Base-by-base conservation (phyloP, 176 grass and related monocot genomes). In the Zea luxurians region DNA sequence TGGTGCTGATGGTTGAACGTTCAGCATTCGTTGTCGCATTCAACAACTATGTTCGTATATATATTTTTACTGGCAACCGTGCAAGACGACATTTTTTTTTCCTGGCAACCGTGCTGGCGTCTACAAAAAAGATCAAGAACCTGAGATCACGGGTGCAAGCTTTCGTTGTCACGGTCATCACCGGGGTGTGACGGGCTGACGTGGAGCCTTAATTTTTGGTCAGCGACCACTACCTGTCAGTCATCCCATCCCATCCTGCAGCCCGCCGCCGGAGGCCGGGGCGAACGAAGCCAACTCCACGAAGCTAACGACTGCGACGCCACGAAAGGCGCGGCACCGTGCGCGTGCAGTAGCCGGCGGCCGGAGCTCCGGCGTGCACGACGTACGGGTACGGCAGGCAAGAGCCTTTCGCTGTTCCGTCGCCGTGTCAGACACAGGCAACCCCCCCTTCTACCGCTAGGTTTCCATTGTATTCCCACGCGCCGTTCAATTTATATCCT, bases 151-250 rank as follows among this genome's bases (percentile, higher is more conserved):
- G 21, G 13, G 6, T 20, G 34, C 57, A 38, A 37, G n/a, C 34
- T 63, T 63, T 73, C 69, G 20, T 13, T 35, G 35, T 77, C 53
- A 59, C 4, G 42, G 6, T 46, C 63, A 4, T 16, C 13, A 42
- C 74, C 13, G 46, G 13, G 46, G 13, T 4, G 57, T 61, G 82
- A 42, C 71, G 18, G 8, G 47, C 48, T 76, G 87, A 71, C 65
- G 75, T 80, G 48, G n/a, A 81, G 12, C 6, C 13, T 71, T 21
- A 66, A 52, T 72, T 70, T 65, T 59, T 37, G 87, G 67, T 80
- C 49, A 81, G 82, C 81, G 57, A 66, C 77, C 60, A 3, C 48
- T 37, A 83, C 80, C 81, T 11, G 72, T 74, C 53, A 74, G 37
- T 27, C 46, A 9, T 27, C 27, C 27, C 52, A 12, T 40, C 70